Percentiles rank a stretch among this genome's conserved stretches.
Evolutionary conservation across 2,329 filamentous ascomycete genomes (phyloP).

Genomic region (Periglandula ipomoeae): DNA sequence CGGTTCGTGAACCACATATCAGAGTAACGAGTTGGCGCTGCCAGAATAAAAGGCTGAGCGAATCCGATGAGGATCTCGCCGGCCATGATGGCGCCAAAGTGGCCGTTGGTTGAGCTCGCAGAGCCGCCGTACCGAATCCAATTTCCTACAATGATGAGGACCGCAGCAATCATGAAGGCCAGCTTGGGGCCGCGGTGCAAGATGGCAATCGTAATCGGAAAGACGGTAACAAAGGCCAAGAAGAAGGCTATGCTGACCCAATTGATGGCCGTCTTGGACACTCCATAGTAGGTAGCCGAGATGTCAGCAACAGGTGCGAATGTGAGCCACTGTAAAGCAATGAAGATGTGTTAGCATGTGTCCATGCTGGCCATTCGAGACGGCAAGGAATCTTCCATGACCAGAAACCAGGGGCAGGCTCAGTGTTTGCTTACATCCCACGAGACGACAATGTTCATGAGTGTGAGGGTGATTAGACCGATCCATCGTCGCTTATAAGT

Average conservation of each 20-base stretch:
- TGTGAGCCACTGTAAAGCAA: constrained; percentile 62
- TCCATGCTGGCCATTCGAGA: no score
- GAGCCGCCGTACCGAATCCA: constrained; percentile 82
- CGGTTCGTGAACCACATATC: constrained; percentile 88
- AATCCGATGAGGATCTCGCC: constrained; percentile 86
- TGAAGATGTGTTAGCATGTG: constrained; percentile 1
- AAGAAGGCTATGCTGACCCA: constrained; percentile 87
- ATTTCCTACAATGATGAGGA: constrained; percentile 72
- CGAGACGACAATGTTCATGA: constrained; percentile 87
- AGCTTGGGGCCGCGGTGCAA: constrained; percentile 73
- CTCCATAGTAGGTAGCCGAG: constrained; percentile 65
- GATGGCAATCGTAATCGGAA: constrained; percentile 65
- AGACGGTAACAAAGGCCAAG: constrained; percentile 68
- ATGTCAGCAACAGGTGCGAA: constrained; percentile 75
- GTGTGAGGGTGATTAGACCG: constrained; percentile 70
- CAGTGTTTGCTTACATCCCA: constrained; percentile 71
- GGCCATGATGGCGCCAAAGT: constrained; percentile 73
- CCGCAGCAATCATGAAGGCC: constrained; percentile 64
- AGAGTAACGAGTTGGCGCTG: constrained; percentile 82
- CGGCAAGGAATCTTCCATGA: no score
- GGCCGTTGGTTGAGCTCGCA: constrained; percentile 42
- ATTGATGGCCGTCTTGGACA: constrained; percentile 71
- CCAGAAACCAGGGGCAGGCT: background rate
- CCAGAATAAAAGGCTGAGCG: constrained; percentile 84
- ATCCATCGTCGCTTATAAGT: constrained; percentile 83